A percentile compares a stretch with the other conserved stretches of the same genome.
These are phyloP conservation scores for Cryptococcus sp. DNA, from an alignment of 1,284 basidiomycete genomes.

Conservation along the genomic window DNA sequence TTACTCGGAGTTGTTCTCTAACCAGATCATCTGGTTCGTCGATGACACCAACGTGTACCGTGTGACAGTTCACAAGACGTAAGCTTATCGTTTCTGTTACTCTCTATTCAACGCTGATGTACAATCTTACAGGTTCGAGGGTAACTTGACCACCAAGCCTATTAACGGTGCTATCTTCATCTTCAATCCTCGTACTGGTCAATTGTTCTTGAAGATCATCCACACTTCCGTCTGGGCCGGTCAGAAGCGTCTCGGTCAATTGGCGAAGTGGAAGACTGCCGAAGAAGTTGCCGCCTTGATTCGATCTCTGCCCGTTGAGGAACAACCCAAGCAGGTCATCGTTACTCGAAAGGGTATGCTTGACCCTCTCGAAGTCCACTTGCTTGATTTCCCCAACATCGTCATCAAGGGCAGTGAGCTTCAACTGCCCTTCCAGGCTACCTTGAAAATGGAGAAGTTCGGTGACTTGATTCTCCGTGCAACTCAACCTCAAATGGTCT, in stretches of 20 bases:
- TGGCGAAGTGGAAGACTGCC: constrained; percentile 96
- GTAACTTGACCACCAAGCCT: constrained; percentile 98
- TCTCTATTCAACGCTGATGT: background rate
- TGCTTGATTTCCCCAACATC: constrained; percentile 99
- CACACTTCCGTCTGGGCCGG: constrained; percentile 99
- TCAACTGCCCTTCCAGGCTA: constrained; percentile 98
- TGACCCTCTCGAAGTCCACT: constrained; percentile 95
- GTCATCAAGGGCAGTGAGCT: constrained; percentile 99
- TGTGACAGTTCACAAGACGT: constrained; percentile 99
- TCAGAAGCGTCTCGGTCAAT: constrained; percentile 98
- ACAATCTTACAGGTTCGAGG: no score
- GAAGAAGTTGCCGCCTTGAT: constrained; percentile 99
- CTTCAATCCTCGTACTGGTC: constrained; percentile 98
- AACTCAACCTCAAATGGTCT: constrained; percentile 98
- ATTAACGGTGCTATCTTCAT: constrained; percentile 99
- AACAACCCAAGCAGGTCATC: constrained; percentile 99
- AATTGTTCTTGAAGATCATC: constrained; percentile 98
- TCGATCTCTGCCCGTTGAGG: constrained; percentile 95
- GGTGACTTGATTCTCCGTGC: constrained; percentile 95
- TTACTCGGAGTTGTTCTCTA: constrained; percentile 95
- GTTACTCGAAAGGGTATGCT: constrained; percentile 99
- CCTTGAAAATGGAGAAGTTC: constrained; percentile 99
- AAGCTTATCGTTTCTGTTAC: background rate
- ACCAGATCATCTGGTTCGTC: constrained; percentile 99
- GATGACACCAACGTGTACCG: constrained; percentile 99